A percentile compares a stretch with the other conserved stretches of the same genome.
Conservation (phyloP, 164 flowering plant genomes). For the Stephania japonica region DNA sequence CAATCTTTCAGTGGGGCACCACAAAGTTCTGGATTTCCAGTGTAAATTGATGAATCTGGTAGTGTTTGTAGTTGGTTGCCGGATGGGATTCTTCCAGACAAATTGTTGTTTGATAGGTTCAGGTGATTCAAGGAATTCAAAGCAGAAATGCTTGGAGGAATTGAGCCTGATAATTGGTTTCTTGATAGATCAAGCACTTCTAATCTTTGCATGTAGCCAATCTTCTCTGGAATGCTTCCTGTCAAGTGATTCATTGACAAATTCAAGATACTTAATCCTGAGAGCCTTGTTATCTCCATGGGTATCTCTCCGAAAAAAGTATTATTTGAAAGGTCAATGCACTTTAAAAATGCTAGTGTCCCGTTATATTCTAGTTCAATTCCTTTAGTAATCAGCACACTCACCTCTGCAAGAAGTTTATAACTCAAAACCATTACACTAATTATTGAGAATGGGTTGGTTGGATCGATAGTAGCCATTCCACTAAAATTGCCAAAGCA, state of each 20-base stretch:
- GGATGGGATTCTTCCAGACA: neutral
- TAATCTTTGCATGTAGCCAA: neutral
- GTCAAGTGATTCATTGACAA: slow-evolving; percentile 3
- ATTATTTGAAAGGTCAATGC: neutral
- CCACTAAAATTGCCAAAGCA: slow-evolving; percentile 6
- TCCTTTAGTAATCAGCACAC: neutral
- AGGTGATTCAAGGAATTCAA: neutral
- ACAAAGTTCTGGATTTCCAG: slow-evolving; percentile 10
- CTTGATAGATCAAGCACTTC: slow-evolving; percentile 6
- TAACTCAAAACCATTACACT: too few species aligned
- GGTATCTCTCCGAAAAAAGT: neutral
- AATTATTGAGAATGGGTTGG: neutral
- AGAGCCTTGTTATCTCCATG: neutral
- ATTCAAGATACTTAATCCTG: neutral
- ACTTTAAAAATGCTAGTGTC: neutral
- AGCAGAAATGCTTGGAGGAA: slow-evolving; percentile 1
- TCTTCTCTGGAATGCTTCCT: slow-evolving; percentile 3
- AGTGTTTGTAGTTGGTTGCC: slow-evolving; percentile 8
- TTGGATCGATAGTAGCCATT: neutral
- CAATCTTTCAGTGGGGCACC: slow-evolving; percentile 12
- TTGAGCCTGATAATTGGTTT: slow-evolving; percentile 1
- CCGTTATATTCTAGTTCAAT: slow-evolving; percentile 8
- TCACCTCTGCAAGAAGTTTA: neutral
- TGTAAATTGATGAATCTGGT: neutral
- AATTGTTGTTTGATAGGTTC: slow-evolving; percentile 2